Evolutionary conservation across 2,329 filamentous ascomycete species (phyloP).

Genomic region (Trichoderma sp.): DNA sequence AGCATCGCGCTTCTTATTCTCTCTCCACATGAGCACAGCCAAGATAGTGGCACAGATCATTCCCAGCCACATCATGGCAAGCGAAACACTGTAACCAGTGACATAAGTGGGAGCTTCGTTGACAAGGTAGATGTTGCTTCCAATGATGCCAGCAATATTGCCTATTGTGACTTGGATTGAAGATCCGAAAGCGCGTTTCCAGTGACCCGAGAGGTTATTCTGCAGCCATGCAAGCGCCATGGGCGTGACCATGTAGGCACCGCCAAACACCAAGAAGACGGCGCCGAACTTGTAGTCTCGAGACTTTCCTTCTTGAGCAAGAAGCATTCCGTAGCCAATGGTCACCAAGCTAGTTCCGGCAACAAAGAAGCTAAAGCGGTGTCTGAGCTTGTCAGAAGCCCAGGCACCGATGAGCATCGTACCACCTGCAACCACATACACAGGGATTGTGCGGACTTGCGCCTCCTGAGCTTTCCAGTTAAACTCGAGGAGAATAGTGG

Average conservation of each 20-base stretch:
- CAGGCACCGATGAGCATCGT: constrained; percentile 36
- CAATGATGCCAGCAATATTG: constrained; percentile 38
- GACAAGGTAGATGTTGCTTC: constrained; percentile 46
- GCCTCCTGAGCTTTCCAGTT: constrained; percentile 34
- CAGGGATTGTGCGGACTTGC: constrained; percentile 37
- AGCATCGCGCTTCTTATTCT: constrained; percentile 36
- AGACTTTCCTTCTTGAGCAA: constrained; percentile 30
- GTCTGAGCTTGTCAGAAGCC: constrained; percentile 46
- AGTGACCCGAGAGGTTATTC: constrained; percentile 55
- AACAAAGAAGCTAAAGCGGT: constrained; percentile 52
- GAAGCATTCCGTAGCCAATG: constrained; percentile 52
- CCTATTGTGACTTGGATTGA: constrained; percentile 47
- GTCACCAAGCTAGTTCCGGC: constrained; percentile 38
- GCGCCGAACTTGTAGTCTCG: constrained; percentile 47
- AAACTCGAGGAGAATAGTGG: constrained; percentile 38
- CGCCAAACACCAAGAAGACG: constrained; percentile 41
- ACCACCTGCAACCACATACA: constrained; percentile 36
- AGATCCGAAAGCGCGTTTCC: constrained; percentile 55
- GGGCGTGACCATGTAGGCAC: constrained; percentile 53
- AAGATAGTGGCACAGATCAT: constrained; percentile 34
- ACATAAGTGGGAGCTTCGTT: constrained; percentile 47
- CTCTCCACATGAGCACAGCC: constrained; percentile 30
- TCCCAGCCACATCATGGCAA: constrained; percentile 46
- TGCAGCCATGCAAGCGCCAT: constrained; percentile 57
- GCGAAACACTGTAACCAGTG: constrained; percentile 47